These are phyloP conservation scores for Borovskyia barvae DNA, from an alignment of 208 protist species.

Conservation along the genomic window DNA sequence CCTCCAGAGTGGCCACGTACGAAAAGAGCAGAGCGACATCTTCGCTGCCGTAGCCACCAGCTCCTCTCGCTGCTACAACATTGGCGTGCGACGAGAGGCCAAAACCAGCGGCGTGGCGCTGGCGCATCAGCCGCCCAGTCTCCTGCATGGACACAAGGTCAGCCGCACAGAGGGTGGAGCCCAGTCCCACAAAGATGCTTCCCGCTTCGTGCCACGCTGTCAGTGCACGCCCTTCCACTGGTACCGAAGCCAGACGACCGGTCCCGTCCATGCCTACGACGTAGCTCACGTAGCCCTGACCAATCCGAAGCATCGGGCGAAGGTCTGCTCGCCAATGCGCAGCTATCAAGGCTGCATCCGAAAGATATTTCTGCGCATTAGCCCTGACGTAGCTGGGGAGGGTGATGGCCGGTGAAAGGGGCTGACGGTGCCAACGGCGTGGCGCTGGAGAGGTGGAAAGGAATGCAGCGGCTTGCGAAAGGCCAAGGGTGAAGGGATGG, in stretches of 20 bases:
- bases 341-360: slow-evolving; percentile 18
- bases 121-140: slow-evolving; percentile 66
- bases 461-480: background rate
- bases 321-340: slow-evolving; percentile 20
- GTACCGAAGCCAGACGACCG: slow-evolving; percentile 59
- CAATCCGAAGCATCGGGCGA: slow-evolving; percentile 27
- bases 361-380: slow-evolving; percentile 18
- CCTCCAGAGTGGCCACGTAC: slow-evolving; percentile 63
- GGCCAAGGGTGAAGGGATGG: too few relatives aligned
- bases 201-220: slow-evolving; percentile 56
- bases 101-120: slow-evolving; percentile 64
- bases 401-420: slow-evolving; percentile 9
- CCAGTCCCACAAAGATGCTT: slow-evolving; percentile 60
- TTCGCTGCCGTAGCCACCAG: slow-evolving; percentile 25
- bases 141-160: slow-evolving; percentile 50
- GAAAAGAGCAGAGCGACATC: slow-evolving; percentile 50
- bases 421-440: slow-evolving; percentile 3
- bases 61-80: slow-evolving; percentile 29
- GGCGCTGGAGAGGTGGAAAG: slow-evolving; percentile 7
- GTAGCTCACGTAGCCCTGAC: slow-evolving; percentile 47
- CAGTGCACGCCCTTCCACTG: slow-evolving; percentile 48
- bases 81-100: slow-evolving; percentile 55
- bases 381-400: slow-evolving; percentile 23
- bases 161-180: slow-evolving; percentile 49
- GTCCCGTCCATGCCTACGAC: slow-evolving; percentile 65